Percentiles rank a stretch among this genome's conserved stretches.
These are phyloP conservation scores for Vitellaria paradoxa DNA, from an alignment of 179 eudicot genomes.

Conservation along the genomic window DNA sequence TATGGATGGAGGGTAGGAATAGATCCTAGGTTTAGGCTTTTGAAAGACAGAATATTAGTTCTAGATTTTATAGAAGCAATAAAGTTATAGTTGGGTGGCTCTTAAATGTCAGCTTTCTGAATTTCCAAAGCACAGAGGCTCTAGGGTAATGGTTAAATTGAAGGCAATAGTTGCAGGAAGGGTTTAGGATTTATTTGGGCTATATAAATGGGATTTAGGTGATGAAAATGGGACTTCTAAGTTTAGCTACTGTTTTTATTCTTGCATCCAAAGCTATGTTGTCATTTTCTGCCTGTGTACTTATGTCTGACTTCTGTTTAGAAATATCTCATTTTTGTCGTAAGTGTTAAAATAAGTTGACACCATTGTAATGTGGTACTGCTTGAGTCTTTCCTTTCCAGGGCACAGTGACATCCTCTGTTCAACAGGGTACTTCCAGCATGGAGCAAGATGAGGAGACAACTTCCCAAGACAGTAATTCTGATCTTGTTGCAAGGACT, in stretches of 20 bases:
- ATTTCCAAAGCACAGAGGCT: too few relatives aligned
- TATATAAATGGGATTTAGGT: too few relatives aligned
- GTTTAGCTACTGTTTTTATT: too few relatives aligned
- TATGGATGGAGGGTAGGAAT: too few relatives aligned
- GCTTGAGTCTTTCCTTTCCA: conserved; percentile 24
- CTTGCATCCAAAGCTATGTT: neutral
- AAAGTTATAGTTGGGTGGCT: too few relatives aligned
- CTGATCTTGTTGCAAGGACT: conserved; percentile 67
- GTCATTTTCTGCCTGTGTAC: conserved; percentile 1
- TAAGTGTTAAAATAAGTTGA: neutral
- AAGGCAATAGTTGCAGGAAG: neutral
- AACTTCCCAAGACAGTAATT: conserved; percentile 48
- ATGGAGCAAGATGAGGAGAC: conserved; percentile 73
- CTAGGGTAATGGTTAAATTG: neutral
- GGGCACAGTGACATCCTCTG: conserved; percentile 46
- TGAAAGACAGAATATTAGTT: too few relatives aligned
- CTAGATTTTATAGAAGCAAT: too few relatives aligned
- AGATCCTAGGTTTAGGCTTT: too few relatives aligned
- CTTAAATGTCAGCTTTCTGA: too few relatives aligned
- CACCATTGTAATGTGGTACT: neutral
- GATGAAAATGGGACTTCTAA: too few relatives aligned
- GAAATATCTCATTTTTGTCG: neutral
- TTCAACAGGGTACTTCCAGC: conserved; percentile 46
- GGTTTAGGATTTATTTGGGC: neutral
- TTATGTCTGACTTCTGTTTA: neutral